phyloP scores from a whole-genome alignment of 2,329 filamentous ascomycete genomes.

The Thelonectria blattea region DNA sequence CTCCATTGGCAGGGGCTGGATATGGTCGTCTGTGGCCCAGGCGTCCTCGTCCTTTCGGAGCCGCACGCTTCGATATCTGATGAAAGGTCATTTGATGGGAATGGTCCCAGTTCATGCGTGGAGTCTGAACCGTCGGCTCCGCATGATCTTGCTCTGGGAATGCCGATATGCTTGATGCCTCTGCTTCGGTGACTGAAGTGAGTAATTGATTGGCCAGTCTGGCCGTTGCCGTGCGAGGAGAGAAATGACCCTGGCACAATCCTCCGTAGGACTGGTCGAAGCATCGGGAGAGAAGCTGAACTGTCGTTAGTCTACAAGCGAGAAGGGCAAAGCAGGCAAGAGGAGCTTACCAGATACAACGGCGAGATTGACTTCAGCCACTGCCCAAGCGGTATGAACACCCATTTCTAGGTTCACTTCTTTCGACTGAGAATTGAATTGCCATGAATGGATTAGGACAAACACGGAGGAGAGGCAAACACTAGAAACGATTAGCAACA shows the following conservation, averaged over 20 bases:
- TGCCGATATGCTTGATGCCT: neutral
- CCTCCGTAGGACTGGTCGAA: slow-evolving; percentile 29
- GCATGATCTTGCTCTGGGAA: neutral
- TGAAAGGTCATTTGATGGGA: neutral
- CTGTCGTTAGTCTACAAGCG: neutral
- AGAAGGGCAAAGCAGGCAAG: neutral
- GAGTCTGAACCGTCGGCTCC: neutral
- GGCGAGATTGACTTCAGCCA: slow-evolving; percentile 39
- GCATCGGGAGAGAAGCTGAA: slow-evolving; percentile 33
- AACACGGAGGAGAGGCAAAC: slow-evolving; percentile 36
- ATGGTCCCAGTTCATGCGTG: neutral
- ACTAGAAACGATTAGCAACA: slow-evolving; percentile 7
- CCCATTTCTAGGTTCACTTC: slow-evolving; percentile 38
- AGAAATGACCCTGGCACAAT: slow-evolving; percentile 17
- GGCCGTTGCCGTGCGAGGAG: neutral
- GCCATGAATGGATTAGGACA: slow-evolving; percentile 34
- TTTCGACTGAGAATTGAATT: slow-evolving; percentile 29
- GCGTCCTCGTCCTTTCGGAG: neutral
- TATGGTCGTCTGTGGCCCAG: neutral
- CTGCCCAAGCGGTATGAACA: slow-evolving; percentile 38
- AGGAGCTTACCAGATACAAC: slow-evolving; percentile 35
- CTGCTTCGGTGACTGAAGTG: neutral
- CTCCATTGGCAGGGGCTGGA: neutral
- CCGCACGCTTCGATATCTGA: neutral
- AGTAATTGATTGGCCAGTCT: neutral